These are phyloP conservation scores for Podospora conica DNA, from an alignment of 495 filamentous ascomycete species.

Conservation along the genomic window DNA sequence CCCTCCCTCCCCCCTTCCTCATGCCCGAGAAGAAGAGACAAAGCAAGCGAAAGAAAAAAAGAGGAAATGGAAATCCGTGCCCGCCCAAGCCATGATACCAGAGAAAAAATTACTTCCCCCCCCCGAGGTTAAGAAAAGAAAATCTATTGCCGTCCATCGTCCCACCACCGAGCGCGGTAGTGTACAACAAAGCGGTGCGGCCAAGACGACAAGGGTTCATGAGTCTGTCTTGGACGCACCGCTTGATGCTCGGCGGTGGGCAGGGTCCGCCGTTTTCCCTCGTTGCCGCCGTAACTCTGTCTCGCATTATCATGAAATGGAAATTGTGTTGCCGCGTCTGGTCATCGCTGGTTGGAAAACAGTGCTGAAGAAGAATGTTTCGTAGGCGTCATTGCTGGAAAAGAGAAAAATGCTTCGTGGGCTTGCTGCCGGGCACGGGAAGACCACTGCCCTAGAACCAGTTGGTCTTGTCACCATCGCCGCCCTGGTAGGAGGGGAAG, in stretches of 20 bases:
- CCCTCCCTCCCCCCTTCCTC: too few relatives aligned
- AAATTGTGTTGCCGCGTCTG: slow-evolving; percentile 21
- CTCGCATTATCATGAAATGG: slow-evolving; percentile 20
- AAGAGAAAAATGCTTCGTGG: slow-evolving; percentile 24
- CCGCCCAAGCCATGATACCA: background rate
- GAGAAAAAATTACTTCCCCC: background rate
- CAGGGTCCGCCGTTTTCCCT: slow-evolving; percentile 3
- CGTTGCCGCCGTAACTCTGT: slow-evolving; percentile 15
- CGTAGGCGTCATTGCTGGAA: slow-evolving; percentile 29
- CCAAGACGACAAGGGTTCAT: slow-evolving; percentile 9
- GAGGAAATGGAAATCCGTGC: background rate
- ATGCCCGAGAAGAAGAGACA: background rate
- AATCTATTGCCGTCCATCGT: slow-evolving; percentile 20
- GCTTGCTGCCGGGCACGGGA: slow-evolving; percentile 27
- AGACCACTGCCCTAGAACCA: slow-evolving; percentile 24
- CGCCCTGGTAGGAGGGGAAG: slow-evolving; percentile 11
- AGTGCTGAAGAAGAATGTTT: slow-evolving; percentile 22
- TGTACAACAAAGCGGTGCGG: slow-evolving; percentile 33
- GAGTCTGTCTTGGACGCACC: slow-evolving; percentile 12
- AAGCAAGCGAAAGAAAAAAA: background rate
- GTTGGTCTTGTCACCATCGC: slow-evolving; percentile 22
- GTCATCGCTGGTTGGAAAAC: slow-evolving; percentile 28
- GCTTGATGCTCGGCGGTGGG: slow-evolving; percentile 22
- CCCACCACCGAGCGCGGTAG: slow-evolving; percentile 25
- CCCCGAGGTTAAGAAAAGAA: slow-evolving; percentile 3